Evolutionary conservation across 352 stramenopile species (phyloP).

Genomic region (Thraustochytrium sp.): DNA sequence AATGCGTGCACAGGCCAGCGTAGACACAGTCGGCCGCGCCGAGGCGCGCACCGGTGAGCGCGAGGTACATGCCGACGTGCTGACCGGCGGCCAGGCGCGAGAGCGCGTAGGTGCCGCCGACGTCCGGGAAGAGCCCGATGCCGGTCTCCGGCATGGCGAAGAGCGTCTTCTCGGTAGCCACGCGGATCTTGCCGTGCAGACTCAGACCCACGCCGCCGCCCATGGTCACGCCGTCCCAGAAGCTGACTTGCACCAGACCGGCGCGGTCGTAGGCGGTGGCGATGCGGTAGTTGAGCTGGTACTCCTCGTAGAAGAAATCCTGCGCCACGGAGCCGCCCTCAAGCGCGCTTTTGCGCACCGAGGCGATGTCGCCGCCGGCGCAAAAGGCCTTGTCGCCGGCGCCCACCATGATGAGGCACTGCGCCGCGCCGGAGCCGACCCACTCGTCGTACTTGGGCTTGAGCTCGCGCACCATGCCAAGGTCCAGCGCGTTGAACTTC

Average conservation of each 20-base stretch:
- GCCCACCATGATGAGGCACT: slow-evolving; percentile 70
- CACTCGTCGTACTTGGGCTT: slow-evolving; percentile 65
- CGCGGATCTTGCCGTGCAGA: slow-evolving; percentile 91
- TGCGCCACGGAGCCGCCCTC: slow-evolving; percentile 28
- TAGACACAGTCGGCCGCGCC: slow-evolving; percentile 77
- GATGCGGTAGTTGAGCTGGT: slow-evolving; percentile 74
- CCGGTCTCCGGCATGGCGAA: slow-evolving; percentile 97
- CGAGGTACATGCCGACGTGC: slow-evolving; percentile 85
- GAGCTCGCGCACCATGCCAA: slow-evolving; percentile 76
- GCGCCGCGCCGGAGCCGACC: slow-evolving; percentile 56
- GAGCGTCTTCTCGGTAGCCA: slow-evolving; percentile 90
- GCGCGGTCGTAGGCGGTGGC: slow-evolving; percentile 29
- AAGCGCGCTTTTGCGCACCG: slow-evolving; percentile 59
- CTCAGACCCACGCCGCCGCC: slow-evolving; percentile 93
- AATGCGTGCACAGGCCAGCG: slow-evolving; percentile 93
- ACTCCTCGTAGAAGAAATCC: slow-evolving; percentile 92
- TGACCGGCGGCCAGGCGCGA: slow-evolving; percentile 61
- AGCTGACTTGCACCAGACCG: slow-evolving; percentile 66
- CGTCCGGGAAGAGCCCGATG: slow-evolving; percentile 96
- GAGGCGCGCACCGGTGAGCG: slow-evolving; percentile 84
- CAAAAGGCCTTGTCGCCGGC: slow-evolving; percentile 77
- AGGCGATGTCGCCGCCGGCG: slow-evolving; percentile 87
- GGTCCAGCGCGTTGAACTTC: slow-evolving; percentile 74
- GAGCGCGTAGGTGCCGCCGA: slow-evolving; percentile 86
- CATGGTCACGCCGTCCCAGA: slow-evolving; percentile 98